Percentiles rank a stretch among this genome's conserved stretches.
Evolutionary conservation across 768 basidiomycete genomes (phyloP).

Genomic region (Cyclocybe cylindracea): DNA sequence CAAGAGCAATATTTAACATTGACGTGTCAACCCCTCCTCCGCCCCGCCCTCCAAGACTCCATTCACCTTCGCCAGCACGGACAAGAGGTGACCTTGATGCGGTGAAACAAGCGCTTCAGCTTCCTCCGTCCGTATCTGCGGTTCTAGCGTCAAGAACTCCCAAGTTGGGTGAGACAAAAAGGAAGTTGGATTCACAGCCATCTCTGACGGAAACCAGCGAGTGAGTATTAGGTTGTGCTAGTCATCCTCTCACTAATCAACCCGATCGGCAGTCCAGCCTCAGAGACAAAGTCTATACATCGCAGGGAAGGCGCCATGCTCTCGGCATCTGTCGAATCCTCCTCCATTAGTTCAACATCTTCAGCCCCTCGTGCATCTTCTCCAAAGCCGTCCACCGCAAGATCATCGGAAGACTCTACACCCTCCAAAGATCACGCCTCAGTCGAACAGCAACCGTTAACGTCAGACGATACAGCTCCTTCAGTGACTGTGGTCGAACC

Average conservation of each 20-base stretch:
- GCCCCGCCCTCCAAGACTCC: constrained; percentile 63
- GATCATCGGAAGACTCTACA: constrained; percentile 7
- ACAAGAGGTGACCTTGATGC: constrained; percentile 52
- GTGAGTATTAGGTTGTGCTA: neutral
- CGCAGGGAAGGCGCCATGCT: constrained; percentile 70
- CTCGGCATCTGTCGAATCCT: constrained; percentile 20
- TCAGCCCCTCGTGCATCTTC: constrained; percentile 5
- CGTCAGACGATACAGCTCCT: constrained; percentile 22
- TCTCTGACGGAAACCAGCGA: too few species aligned
- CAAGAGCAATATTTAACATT: constrained; percentile 54
- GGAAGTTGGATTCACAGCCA: too few species aligned
- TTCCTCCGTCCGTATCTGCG: constrained; percentile 55
- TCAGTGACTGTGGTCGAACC: constrained; percentile 41
- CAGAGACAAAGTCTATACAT: constrained; percentile 32
- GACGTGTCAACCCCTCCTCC: constrained; percentile 47
- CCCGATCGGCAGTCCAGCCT: neutral
- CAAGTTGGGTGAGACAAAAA: neutral
- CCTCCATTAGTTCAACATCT: constrained; percentile 26
- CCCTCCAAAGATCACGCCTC: constrained; percentile 13
- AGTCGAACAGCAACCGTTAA: neutral
- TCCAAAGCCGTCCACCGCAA: constrained; percentile 1
- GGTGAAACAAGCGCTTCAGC: constrained; percentile 59
- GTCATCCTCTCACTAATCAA: constrained; percentile 1
- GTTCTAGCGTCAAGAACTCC: constrained; percentile 38
- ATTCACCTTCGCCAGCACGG: constrained; percentile 51